phyloP scores from a whole-genome alignment of 2,329 filamentous ascomycete species.

The Xylariaceae sp. region DNA sequence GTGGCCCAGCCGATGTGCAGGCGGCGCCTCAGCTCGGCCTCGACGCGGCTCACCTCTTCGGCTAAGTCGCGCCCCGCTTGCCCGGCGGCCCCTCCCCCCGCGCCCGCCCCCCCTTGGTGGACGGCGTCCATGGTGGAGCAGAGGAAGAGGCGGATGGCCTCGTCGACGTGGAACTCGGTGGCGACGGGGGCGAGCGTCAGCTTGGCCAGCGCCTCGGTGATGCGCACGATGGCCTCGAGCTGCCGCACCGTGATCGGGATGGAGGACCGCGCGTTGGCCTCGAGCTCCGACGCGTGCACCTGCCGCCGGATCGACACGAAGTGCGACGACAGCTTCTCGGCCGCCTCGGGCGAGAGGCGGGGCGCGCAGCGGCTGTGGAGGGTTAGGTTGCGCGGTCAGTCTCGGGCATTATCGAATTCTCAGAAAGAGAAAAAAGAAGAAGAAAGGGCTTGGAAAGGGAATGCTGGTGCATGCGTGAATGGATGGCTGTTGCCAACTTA shows the following conservation, averaged over 20 bases:
- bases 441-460: neutral
- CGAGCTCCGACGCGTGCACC: slow-evolving; percentile 83
- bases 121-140: slow-evolving; percentile 98
- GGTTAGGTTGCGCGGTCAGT: no score
- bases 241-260: slow-evolving; percentile 98
- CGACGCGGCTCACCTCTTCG: slow-evolving; percentile 79
- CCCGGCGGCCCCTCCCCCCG: slow-evolving; percentile 31
- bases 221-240: slow-evolving; percentile 93
- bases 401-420: no score
- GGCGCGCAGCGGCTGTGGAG: slow-evolving; percentile 73
- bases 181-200: slow-evolving; percentile 78
- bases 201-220: slow-evolving; percentile 93
- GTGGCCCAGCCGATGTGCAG: slow-evolving; percentile 95
- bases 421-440: neutral
- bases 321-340: slow-evolving; percentile 92
- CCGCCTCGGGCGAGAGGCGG: slow-evolving; percentile 79
- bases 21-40: slow-evolving; percentile 78
- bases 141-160: slow-evolving; percentile 93
- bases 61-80: slow-evolving; percentile 82
- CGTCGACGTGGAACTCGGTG: slow-evolving; percentile 87
- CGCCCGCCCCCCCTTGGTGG: slow-evolving; percentile 61
- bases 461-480: neutral
- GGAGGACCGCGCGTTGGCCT: slow-evolving; percentile 81
- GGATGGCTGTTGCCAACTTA: no score
- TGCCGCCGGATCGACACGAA: slow-evolving; percentile 95